phyloP scores from a whole-genome alignment of 148 eudicot genomes.

The Nepenthes gracilis region DNA sequence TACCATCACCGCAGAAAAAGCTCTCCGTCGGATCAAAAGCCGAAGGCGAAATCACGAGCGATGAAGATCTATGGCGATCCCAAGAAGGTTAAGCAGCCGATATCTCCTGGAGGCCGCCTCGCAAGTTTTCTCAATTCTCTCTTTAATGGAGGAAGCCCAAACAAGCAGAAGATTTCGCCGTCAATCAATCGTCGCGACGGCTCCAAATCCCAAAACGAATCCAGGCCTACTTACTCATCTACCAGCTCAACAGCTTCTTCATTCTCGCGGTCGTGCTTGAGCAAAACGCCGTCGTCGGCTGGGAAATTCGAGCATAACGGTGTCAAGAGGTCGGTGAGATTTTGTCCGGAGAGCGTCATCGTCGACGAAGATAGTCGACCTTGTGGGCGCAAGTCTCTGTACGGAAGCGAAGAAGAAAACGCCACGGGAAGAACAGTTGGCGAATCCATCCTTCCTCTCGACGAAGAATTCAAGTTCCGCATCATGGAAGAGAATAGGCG shows the following conservation, averaged over 20 bases:
- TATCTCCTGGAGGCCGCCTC: conserved; percentile 82
- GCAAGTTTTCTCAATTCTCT: conserved; percentile 65
- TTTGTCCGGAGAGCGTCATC: conserved; percentile 24
- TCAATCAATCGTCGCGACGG: neutral
- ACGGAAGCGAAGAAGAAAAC: conserved; percentile 10
- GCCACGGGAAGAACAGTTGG: neutral
- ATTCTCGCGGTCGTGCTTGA: conserved; percentile 45
- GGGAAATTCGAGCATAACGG: conserved; percentile 12
- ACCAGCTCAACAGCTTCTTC: conserved; percentile 44
- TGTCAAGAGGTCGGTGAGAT: conserved; percentile 36
- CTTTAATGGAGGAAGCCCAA: conserved; percentile 27
- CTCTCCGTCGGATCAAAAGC: neutral
- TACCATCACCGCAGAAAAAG: too few relatives aligned
- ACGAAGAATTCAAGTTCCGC: conserved; percentile 22
- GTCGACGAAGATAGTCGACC: too few relatives aligned
- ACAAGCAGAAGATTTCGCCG: conserved; percentile 29
- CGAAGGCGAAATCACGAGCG: conserved; percentile 33
- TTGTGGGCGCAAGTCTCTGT: too few relatives aligned
- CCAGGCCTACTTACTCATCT: conserved; percentile 8
- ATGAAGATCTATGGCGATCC: conserved; percentile 78
- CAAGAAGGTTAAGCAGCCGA: conserved; percentile 76
- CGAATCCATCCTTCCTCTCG: conserved; percentile 1
- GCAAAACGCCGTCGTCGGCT: conserved; percentile 43
- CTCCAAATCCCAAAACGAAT: conserved; percentile 16
- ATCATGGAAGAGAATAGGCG: conserved; percentile 44